Base-by-base conservation (phyloP, 1,139 yeast genomes). In the Sugiyamaella sp. region DNA sequence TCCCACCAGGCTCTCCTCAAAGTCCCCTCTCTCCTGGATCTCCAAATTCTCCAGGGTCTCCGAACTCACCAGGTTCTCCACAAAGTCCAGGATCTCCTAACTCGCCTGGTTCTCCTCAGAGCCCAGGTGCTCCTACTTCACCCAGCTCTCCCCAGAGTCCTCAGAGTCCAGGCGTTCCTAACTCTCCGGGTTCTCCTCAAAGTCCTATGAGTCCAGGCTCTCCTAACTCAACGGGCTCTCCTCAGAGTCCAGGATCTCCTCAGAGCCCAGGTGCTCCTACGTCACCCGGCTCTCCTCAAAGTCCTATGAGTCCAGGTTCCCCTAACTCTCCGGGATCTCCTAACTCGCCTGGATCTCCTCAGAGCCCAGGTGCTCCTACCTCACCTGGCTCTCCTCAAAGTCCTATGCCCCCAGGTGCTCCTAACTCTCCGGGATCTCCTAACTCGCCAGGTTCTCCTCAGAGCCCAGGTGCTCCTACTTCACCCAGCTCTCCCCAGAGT, bases 351-450 rank as follows among this genome's bases (percentile, higher is more conserved):
- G 40, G 43, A 12, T 33, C 54, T 9, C 42, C 52, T 5, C 29
- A 25, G 29, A 35, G 51, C 29, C 47, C 48, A 10, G 61, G 57
- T 9, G 53, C 53, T 5, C 39, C 46, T 12, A 52, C 57, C 19
- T 60, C 60, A n/a, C 62, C 56, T 4, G 39, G 53, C 8, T 56
- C 59, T 21, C 48, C 56, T 10, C 57, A 52, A 12, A 59, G 57
- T n/a, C 41, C 56, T 25, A 46, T 54, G 4, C 43, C 56, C 16
- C 60, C 62, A 12, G 61, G 58, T 5, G 46, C 57, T 10, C 37
- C 53, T n/a, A 29, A 10, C n/a, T 21, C 40, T 1, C 45, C 53
- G 8, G 41, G 29, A 2, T 25, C 49, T 12, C 25, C 49, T 19
- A 17, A 24, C 2, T 14, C 48, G 9, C n/a, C 46, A n/a, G 19